These are phyloP conservation scores for Leptographium procerum DNA, from an alignment of 2,329 filamentous ascomycete genomes.

Conservation along the genomic window DNA sequence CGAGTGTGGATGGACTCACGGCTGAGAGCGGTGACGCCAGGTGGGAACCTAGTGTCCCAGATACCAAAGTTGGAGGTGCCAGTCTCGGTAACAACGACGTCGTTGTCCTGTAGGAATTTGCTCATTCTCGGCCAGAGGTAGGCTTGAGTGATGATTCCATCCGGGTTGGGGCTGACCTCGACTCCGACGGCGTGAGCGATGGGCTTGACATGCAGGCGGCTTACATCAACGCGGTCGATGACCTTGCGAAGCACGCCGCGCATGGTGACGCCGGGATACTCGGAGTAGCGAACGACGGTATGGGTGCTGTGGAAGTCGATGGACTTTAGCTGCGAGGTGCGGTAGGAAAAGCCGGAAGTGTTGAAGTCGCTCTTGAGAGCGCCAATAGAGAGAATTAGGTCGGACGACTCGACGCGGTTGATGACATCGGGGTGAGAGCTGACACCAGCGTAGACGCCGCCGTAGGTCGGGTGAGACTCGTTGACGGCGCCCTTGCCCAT, in stretches of 20 bases:
- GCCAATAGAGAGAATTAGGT: slow-evolving; percentile 61
- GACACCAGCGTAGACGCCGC: slow-evolving; percentile 75
- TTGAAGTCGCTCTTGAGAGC: slow-evolving; percentile 65
- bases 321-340: slow-evolving; percentile 62
- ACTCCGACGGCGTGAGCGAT: slow-evolving; percentile 40
- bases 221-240: slow-evolving; percentile 44
- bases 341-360: slow-evolving; percentile 72
- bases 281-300: slow-evolving; percentile 63
- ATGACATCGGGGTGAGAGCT: slow-evolving; percentile 57
- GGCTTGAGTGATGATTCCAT: slow-evolving; percentile 11
- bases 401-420: slow-evolving; percentile 53
- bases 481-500: slow-evolving; percentile 83
- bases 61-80: slow-evolving; percentile 84
- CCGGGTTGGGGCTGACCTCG: slow-evolving; percentile 3
- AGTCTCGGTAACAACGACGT: slow-evolving; percentile 77
- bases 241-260: slow-evolving; percentile 65
- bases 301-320: slow-evolving; percentile 72
- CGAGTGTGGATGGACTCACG: slow-evolving; percentile 36
- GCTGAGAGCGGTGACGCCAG: slow-evolving; percentile 44
- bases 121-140: slow-evolving; percentile 14
- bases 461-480: slow-evolving; percentile 63
- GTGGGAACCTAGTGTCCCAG: slow-evolving; percentile 72
- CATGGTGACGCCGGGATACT: slow-evolving; percentile 70
- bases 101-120: slow-evolving; percentile 34
- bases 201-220: slow-evolving; percentile 43